Evolutionary conservation across 2,329 filamentous ascomycete species (phyloP).

Genomic region (Fusarium sp.): DNA sequence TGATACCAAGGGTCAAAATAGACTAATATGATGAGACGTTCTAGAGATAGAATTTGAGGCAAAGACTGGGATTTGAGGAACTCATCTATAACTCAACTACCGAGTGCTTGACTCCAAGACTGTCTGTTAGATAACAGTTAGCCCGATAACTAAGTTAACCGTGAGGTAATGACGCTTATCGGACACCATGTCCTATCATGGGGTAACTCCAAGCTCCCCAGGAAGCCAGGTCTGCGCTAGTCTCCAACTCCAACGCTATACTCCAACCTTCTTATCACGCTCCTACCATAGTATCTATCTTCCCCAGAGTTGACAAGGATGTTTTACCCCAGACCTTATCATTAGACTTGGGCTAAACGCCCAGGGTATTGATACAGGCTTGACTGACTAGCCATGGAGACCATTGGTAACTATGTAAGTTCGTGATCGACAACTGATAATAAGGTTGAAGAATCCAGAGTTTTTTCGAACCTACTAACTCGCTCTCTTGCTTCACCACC

Average conservation of each 20-base stretch:
- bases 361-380: background rate
- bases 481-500: background rate
- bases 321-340: conserved; percentile 28
- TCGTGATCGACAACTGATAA: conserved; percentile 20
- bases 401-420: background rate
- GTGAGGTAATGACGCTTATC: conserved; percentile 22
- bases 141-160: conserved; percentile 4
- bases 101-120: background rate
- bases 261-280: conserved; percentile 24
- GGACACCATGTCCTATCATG: background rate
- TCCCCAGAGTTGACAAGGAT: conserved; percentile 17
- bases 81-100: background rate
- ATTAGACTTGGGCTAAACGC: background rate
- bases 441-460: background rate
- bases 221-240: background rate
- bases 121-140: background rate
- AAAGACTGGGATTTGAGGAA: background rate
- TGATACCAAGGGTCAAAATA: too few species aligned
- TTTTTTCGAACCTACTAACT: background rate
- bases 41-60: background rate
- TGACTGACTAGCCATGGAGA: background rate
- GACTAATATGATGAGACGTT: background rate
- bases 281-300: conserved; percentile 15
- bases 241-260: conserved; percentile 18
- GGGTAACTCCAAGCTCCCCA: conserved; percentile 44